phyloP scores from a whole-genome alignment of 208 protist genomes.

The Trypanosoma vivax region DNA sequence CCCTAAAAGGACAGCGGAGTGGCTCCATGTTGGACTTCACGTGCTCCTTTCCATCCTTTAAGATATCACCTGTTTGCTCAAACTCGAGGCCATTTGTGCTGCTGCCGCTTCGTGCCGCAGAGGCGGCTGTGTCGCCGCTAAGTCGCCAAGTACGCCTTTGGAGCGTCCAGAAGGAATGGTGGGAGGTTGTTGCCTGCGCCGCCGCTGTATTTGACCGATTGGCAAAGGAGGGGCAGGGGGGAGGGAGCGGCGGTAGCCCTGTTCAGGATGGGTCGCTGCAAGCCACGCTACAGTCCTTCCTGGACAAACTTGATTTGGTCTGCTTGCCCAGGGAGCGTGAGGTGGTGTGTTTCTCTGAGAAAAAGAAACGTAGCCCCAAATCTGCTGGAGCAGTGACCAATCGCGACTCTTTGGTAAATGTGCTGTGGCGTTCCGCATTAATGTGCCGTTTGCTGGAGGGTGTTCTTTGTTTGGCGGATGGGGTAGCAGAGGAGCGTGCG shows the following conservation, averaged over 20 bases:
- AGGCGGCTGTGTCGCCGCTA: conserved; percentile 9
- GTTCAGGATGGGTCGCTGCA: neutral
- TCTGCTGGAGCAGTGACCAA: neutral
- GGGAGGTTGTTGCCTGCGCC: conserved; percentile 5
- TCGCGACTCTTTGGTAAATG: conserved; percentile 12
- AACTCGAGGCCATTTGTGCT: too few relatives aligned
- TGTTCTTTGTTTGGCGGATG: neutral
- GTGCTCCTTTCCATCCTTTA: neutral
- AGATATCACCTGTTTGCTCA: too few relatives aligned
- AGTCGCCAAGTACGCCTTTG: conserved; percentile 13
- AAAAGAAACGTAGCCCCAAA: neutral
- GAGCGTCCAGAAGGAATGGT: conserved; percentile 13
- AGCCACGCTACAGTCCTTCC: neutral
- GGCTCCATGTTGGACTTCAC: conserved; percentile 1
- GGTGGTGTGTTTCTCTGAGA: neutral
- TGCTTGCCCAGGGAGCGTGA: conserved; percentile 1
- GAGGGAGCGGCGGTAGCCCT: neutral
- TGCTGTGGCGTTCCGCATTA: conserved; percentile 9
- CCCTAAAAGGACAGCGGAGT: conserved; percentile 2
- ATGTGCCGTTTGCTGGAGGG: conserved; percentile 15
- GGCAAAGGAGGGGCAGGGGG: neutral
- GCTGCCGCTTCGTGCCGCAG: conserved; percentile 2
- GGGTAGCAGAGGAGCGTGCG: neutral
- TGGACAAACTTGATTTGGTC: conserved; percentile 14
- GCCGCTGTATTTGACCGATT: conserved; percentile 3